Percentiles rank a stretch among this genome's conserved stretches.
These are phyloP conservation scores for Penicillium occitanis DNA, from an alignment of 2,329 filamentous ascomycete species.

Conservation along the genomic window DNA sequence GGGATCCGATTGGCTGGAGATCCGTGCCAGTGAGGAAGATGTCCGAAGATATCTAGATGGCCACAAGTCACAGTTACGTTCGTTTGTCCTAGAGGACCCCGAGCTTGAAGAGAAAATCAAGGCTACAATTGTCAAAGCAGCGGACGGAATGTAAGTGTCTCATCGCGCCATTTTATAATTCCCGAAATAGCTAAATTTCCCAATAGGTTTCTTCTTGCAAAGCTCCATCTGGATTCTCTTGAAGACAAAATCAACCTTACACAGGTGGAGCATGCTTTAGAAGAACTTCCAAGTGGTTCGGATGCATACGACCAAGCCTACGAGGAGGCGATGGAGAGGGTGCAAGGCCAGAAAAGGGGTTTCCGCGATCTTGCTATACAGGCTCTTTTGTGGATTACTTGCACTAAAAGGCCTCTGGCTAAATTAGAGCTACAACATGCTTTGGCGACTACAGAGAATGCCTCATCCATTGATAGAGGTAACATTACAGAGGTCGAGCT, in stretches of 20 bases:
- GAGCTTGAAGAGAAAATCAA: neutral
- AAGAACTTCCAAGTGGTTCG: conserved; percentile 32
- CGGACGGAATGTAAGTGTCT: neutral
- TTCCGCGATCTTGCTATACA: conserved; percentile 40
- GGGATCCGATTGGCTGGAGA: too few relatives aligned
- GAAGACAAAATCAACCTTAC: conserved; percentile 26
- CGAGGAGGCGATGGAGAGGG: conserved; percentile 43
- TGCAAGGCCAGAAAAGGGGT: conserved; percentile 39
- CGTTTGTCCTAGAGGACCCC: conserved; percentile 19
- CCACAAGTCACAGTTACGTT: conserved; percentile 25
- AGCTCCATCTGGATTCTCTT: conserved; percentile 28
- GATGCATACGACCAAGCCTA: conserved; percentile 45
- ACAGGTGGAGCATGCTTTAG: conserved; percentile 34
- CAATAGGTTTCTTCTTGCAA: conserved; percentile 31
- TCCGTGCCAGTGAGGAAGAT: conserved; percentile 37
- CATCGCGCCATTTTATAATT: neutral
- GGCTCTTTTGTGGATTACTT: conserved; percentile 45
- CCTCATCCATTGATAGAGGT: neutral
- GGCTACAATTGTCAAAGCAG: conserved; percentile 18
- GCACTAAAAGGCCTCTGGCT: conserved; percentile 36
- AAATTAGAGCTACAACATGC: conserved; percentile 39
- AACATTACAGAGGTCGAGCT: conserved; percentile 30
- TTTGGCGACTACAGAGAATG: neutral
- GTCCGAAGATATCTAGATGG: conserved; percentile 33
- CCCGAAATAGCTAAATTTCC: neutral